These are phyloP conservation scores for Achaetomiella virescens DNA, from an alignment of 495 filamentous ascomycete species.

Conservation along the genomic window DNA sequence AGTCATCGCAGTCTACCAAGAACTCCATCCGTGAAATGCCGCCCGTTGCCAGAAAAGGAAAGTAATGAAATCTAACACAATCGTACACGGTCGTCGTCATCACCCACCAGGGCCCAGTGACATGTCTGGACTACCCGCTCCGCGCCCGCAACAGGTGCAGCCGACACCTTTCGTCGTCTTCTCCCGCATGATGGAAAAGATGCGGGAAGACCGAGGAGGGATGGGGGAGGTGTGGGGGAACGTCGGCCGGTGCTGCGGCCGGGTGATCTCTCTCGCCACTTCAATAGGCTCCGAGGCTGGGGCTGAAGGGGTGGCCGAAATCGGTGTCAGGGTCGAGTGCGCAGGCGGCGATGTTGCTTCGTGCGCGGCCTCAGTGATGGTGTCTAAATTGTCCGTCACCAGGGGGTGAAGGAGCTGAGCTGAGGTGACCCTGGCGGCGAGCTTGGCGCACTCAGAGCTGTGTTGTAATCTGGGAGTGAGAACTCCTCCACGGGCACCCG, in stretches of 20 bases:
- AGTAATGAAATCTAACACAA: neutral
- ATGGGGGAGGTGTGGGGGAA: constrained; percentile 13
- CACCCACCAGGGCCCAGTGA: neutral
- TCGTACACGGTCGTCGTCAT: neutral
- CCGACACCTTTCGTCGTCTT: constrained; percentile 22
- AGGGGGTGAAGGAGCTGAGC: constrained; percentile 1
- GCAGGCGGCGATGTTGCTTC: neutral
- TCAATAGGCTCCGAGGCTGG: neutral
- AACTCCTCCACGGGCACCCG: constrained; percentile 28
- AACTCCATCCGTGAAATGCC: neutral
- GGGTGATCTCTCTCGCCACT: neutral
- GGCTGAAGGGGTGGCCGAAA: neutral
- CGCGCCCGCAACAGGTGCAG: constrained; percentile 24
- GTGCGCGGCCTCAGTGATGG: constrained; percentile 23
- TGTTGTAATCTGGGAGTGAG: constrained; percentile 37
- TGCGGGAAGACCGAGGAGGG: constrained; percentile 15
- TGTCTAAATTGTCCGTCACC: constrained; percentile 26
- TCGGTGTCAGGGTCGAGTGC: neutral
- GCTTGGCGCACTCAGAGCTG: constrained; percentile 31
- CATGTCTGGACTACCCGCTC: constrained; percentile 21
- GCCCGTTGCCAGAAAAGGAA: neutral
- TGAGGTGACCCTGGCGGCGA: constrained; percentile 16
- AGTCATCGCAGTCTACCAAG: neutral
- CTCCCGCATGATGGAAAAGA: constrained; percentile 12
- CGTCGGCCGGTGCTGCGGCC: constrained; percentile 1